Evolutionary conservation across 148 eudicot species (phyloP).

Genomic region (Tetragonia tetragonoides): DNA sequence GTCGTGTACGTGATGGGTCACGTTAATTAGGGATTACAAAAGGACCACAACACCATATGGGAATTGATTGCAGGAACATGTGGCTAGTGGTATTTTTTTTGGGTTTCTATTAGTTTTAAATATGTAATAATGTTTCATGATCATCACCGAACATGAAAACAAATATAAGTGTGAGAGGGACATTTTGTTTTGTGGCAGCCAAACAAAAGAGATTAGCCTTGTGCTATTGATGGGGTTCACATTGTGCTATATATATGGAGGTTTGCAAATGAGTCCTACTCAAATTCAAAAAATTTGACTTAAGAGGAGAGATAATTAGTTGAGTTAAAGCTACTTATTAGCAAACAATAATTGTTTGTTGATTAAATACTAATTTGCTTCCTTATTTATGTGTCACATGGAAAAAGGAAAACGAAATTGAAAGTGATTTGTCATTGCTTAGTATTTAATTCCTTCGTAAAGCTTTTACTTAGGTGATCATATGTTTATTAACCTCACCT

Average conservation of each 20-base stretch:
- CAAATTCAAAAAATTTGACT: neutral
- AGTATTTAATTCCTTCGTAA: too few species aligned
- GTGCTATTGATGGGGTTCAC: constrained; percentile 1
- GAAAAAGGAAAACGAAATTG: too few species aligned
- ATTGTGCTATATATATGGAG: neutral
- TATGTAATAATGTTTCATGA: constrained; percentile 3
- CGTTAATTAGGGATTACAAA: neutral
- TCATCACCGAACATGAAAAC: constrained; percentile 16
- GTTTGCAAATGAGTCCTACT: neutral
- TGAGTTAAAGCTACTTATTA: neutral
- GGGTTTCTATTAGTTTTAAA: neutral
- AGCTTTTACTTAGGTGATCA: too few species aligned
- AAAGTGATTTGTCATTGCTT: too few species aligned
- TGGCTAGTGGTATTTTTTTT: constrained; percentile 14
- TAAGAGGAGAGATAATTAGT: neutral
- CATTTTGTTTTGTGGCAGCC: constrained; percentile 13
- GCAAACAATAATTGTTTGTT: too few species aligned
- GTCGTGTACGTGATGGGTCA: constrained; percentile 17
- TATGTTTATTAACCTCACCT: too few species aligned
- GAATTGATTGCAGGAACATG: constrained; percentile 14
- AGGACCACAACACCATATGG: neutral
- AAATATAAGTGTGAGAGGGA: constrained; percentile 11
- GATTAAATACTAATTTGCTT: neutral
- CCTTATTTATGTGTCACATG: neutral
- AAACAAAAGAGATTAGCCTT: neutral